Percentiles rank a stretch among this genome's conserved stretches.
phyloP scores from a whole-genome alignment of 805 yeast genomes.

The Metschnikowia cerradonensis region DNA sequence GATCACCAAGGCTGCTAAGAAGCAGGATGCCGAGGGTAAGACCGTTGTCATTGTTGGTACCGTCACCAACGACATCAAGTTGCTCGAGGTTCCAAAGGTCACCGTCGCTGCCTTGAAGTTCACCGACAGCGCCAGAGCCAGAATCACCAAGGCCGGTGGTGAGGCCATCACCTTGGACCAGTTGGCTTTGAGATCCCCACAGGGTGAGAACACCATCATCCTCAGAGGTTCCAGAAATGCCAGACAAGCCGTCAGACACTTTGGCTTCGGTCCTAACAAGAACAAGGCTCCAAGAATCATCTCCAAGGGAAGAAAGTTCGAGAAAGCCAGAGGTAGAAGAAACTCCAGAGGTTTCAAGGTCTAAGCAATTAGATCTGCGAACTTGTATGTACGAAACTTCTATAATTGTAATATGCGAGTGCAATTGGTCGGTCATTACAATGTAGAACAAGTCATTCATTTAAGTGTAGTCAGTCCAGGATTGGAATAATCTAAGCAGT shows the following conservation, averaged over 20 bases:
- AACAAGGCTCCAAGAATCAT: slow-evolving; percentile 97
- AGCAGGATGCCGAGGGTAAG: slow-evolving; percentile 85
- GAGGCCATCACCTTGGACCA: slow-evolving; percentile 99
- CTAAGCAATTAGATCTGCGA: slow-evolving; percentile 43
- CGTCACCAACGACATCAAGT: slow-evolving; percentile 96
- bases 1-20: slow-evolving; percentile 77
- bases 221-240: slow-evolving; percentile 98
- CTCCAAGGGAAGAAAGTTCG: slow-evolving; percentile 99
- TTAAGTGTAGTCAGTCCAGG: too few relatives aligned
- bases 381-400: slow-evolving; percentile 5
- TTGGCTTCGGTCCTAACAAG: slow-evolving; percentile 99
- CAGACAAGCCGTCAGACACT: slow-evolving; percentile 99
- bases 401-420: slow-evolving; percentile 1
- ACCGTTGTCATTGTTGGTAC: slow-evolving; percentile 95
- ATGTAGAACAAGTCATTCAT: too few relatives aligned
- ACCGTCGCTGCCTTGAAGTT: slow-evolving; percentile 99
- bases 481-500: too few relatives aligned
- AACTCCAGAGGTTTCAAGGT: slow-evolving; percentile 99
- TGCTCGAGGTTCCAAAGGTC: slow-evolving; percentile 90
- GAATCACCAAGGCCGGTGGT: slow-evolving; percentile 98
- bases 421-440: slow-evolving; percentile 1
- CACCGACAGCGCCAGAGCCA: slow-evolving; percentile 98
- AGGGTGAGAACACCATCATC: slow-evolving; percentile 97
- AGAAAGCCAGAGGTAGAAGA: slow-evolving; percentile 99
- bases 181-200: slow-evolving; percentile 98